Evolutionary conservation across 768 basidiomycete species (phyloP).

Genomic region (Rhizopogon vesiculosus): DNA sequence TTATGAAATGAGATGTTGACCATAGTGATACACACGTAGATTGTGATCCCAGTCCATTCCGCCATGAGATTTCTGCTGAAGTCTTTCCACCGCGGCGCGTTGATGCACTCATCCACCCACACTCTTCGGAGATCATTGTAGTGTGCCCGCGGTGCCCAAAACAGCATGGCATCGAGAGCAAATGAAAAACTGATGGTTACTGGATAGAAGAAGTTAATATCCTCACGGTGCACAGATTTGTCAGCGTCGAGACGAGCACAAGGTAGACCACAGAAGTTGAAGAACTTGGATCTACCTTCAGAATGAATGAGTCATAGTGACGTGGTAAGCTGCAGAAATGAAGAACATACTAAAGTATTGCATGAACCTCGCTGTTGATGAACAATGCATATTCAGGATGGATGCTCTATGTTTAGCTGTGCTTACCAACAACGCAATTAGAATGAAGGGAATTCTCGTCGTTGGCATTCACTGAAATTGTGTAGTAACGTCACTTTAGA

Average conservation of each 20-base stretch:
- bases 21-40: constrained; percentile 33
- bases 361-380: not conserved
- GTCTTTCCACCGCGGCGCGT: constrained; percentile 31
- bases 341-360: not conserved
- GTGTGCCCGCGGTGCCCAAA: not conserved
- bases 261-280: constrained; percentile 2
- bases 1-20: not conserved
- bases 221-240: not conserved
- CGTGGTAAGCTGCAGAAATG: not conserved
- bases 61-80: constrained; percentile 37
- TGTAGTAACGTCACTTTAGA: not conserved
- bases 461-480: not conserved
- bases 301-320: not conserved
- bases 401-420: too few species aligned
- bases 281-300: constrained; percentile 3
- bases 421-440: constrained; percentile 4
- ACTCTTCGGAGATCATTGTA: not conserved
- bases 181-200: not conserved
- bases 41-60: constrained; percentile 45
- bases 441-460: constrained; percentile 1
- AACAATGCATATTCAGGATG: not conserved
- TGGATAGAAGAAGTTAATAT: not conserved
- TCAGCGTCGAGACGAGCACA: constrained; percentile 1
- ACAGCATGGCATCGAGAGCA: constrained; percentile 5
- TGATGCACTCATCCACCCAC: constrained; percentile 14